Conservation (phyloP, 2,329 filamentous ascomycete genomes). For the Botrytis galanthina region DNA sequence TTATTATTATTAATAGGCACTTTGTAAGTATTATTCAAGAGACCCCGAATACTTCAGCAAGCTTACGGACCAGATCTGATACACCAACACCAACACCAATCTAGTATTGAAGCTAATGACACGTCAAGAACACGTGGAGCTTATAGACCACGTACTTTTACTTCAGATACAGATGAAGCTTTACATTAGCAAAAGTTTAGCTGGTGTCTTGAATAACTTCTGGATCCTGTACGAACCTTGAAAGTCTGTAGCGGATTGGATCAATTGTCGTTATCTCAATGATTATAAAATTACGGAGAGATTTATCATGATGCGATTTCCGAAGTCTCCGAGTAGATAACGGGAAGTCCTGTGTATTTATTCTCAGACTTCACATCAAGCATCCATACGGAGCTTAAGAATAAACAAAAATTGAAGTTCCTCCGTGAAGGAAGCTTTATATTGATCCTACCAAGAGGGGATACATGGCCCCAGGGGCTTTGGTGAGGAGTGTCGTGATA, state of each 20-base stretch:
- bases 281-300: not conserved
- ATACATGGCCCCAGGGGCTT: not conserved
- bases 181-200: not conserved
- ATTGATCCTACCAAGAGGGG: not conserved
- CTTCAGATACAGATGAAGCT: not conserved
- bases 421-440: not conserved
- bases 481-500: not conserved
- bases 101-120: not conserved
- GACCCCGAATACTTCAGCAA: not conserved
- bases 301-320: not conserved
- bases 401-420: too few relatives aligned
- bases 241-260: not conserved
- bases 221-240: not conserved
- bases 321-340: not conserved
- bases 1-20: not conserved
- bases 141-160: not conserved
- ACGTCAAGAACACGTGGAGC: slow-evolving; percentile 13
- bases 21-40: not conserved
- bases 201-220: not conserved
- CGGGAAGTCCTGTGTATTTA: not conserved
- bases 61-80: not conserved
- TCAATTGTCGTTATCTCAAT: not conserved
- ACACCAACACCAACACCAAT: not conserved
- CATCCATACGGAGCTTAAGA: not conserved
- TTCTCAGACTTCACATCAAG: not conserved